Conservation (phyloP, 495 filamentous ascomycete species). For the Filosporella fistucella region DNA sequence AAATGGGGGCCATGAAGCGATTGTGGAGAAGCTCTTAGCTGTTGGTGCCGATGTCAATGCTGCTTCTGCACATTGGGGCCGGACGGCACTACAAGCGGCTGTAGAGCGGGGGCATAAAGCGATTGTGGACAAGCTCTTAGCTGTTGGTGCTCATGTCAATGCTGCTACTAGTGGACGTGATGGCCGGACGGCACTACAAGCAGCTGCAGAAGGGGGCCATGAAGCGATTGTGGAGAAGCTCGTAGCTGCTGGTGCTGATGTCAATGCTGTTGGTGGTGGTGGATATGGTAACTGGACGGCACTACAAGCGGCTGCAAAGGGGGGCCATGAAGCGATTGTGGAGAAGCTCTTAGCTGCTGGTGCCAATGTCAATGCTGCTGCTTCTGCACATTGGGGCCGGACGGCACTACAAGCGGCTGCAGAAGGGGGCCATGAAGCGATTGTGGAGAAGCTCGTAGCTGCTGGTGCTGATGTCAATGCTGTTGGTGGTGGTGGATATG, state of each 20-base stretch:
- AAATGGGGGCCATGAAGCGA: neutral
- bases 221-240: neutral
- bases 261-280: conserved; percentile 8
- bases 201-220: neutral
- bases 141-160: conserved; percentile 7
- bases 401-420: neutral
- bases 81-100: conserved; percentile 12
- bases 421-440: neutral
- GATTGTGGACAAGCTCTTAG: conserved; percentile 1
- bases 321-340: neutral
- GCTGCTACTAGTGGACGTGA: conserved; percentile 4
- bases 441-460: neutral
- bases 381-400: neutral
- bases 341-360: neutral
- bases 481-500: neutral
- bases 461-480: conserved; percentile 3
- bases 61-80: neutral
- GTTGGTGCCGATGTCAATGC: conserved; percentile 7
- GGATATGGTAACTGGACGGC: neutral
- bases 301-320: neutral
- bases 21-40: conserved; percentile 1
- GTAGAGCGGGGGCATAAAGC: neutral
- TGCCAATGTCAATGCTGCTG: neutral
- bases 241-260: conserved; percentile 3
- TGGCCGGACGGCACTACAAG: conserved; percentile 9